phyloP scores from a whole-genome alignment of 2,329 filamentous ascomycete species.

The Pseudogymnoascus destructans region DNA sequence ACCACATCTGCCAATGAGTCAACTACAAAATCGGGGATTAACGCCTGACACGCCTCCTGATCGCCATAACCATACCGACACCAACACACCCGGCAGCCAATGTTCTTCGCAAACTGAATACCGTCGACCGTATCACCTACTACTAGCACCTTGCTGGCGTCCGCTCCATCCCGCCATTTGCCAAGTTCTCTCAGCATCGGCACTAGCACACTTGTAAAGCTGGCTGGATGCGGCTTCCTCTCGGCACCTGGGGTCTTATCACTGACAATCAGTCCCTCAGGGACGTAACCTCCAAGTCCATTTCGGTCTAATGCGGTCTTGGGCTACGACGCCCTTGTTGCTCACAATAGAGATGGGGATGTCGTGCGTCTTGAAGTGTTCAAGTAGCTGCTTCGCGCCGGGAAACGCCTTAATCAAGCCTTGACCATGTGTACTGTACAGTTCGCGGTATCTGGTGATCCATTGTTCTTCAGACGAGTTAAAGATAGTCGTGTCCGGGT shows the following conservation, averaged over 20 bases:
- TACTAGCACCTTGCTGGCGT: conserved; percentile 11
- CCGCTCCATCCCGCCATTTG: not conserved
- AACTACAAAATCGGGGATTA: too few relatives aligned
- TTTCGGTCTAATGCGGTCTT: conserved; percentile 10
- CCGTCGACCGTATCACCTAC: conserved; percentile 16
- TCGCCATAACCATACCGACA: conserved; percentile 10
- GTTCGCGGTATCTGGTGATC: conserved; percentile 11
- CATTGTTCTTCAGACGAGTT: conserved; percentile 9
- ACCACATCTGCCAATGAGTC: too few relatives aligned
- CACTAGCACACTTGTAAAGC: conserved; percentile 12
- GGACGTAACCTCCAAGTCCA: conserved; percentile 8
- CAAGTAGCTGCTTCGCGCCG: conserved; percentile 12
- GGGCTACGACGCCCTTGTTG: conserved; percentile 14
- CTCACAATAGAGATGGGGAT: conserved; percentile 14
- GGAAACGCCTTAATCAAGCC: conserved; percentile 11
- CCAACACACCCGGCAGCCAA: conserved; percentile 14
- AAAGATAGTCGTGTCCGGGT: not conserved
- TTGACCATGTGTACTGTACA: conserved; percentile 13
- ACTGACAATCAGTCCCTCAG: conserved; percentile 13
- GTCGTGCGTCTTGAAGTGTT: not conserved
- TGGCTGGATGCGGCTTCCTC: conserved; percentile 13
- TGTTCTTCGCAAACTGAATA: conserved; percentile 14
- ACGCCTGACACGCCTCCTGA: too few relatives aligned
- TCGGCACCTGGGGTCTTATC: conserved; percentile 15
- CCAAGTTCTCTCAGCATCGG: conserved; percentile 9